Percentiles rank a stretch among this genome's conserved stretches.
Evolutionary conservation across 2,329 filamentous ascomycete genomes (phyloP).

Genomic region (Elsinoe arachidis): DNA sequence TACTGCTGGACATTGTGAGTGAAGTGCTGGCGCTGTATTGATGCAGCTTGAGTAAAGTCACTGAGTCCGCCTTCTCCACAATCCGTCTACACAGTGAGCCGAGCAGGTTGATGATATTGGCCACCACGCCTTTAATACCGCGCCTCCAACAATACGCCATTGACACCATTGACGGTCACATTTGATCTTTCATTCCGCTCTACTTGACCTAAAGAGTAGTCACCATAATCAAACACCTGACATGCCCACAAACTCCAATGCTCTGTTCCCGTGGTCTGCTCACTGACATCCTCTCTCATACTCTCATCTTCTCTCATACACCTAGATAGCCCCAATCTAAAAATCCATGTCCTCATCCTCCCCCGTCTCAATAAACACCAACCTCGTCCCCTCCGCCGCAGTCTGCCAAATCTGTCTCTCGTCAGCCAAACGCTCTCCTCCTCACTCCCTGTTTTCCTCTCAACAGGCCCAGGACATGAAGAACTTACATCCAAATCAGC

Average conservation of each 20-base stretch:
- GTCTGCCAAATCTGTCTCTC: slow-evolving; percentile 45
- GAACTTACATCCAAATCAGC: slow-evolving; percentile 75
- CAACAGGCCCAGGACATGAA: neutral
- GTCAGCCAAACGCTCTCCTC: slow-evolving; percentile 24
- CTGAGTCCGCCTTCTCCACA: too few relatives aligned
- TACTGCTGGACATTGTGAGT: too few relatives aligned
- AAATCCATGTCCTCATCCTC: slow-evolving; percentile 33
- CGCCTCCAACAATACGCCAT: too few relatives aligned
- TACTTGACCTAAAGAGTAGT: neutral
- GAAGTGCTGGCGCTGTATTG: too few relatives aligned
- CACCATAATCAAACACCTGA: neutral
- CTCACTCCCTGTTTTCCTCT: neutral
- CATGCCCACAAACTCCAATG: neutral
- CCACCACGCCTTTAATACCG: too few relatives aligned
- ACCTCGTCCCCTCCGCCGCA: slow-evolving; percentile 43
- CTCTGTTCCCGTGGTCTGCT: neutral
- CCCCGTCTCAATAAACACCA: slow-evolving; percentile 47
- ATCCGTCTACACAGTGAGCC: too few relatives aligned
- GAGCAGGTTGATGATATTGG: too few relatives aligned
- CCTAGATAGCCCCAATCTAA: neutral
- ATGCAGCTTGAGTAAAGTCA: too few relatives aligned
- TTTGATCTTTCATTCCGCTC: neutral
- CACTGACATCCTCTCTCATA: neutral
- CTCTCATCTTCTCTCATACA: too few relatives aligned
- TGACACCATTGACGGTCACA: too few relatives aligned